These are phyloP conservation scores for Eucalyptus caleyi DNA, from an alignment of 345 rosid genomes.

Conservation along the genomic window DNA sequence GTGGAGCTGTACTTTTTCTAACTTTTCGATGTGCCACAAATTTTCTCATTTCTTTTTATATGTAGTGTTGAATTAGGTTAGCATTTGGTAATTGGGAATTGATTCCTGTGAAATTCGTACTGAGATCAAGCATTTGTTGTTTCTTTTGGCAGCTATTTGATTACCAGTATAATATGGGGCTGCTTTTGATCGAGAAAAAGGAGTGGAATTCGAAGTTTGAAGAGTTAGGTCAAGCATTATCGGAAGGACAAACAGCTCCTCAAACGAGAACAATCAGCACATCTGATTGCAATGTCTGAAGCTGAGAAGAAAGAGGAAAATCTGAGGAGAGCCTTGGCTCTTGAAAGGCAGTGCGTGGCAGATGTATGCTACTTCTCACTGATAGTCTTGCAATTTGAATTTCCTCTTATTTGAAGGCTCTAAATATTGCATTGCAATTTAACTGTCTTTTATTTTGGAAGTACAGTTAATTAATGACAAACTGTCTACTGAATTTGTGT, in stretches of 20 bases:
- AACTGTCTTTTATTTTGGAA: background rate
- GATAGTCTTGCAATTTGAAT: background rate
- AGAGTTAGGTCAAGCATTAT: conserved; percentile 36
- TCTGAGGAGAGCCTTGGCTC: conserved; percentile 43
- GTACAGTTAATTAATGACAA: background rate
- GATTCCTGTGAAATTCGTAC: background rate
- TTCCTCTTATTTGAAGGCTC: background rate
- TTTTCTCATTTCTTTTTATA: background rate
- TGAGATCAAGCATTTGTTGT: background rate
- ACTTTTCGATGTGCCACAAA: background rate
- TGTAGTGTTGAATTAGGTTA: background rate
- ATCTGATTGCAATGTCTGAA: conserved; percentile 51
- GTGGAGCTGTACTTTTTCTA: background rate
- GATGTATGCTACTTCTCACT: conserved; percentile 33
- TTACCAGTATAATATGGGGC: conserved; percentile 89
- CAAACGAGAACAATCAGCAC: conserved; percentile 58
- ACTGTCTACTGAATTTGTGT: background rate
- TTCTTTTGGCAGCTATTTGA: conserved; percentile 44
- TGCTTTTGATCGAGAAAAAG: conserved; percentile 77
- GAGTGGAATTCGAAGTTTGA: conserved; percentile 43
- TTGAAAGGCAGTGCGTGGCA: conserved; percentile 46
- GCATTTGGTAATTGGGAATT: background rate
- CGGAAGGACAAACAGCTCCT: conserved; percentile 58
- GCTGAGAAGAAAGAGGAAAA: conserved; percentile 62
- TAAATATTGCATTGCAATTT: background rate